Conservation (phyloP, 768 basidiomycete genomes). For the Sistotremastrum niveocremeum region DNA sequence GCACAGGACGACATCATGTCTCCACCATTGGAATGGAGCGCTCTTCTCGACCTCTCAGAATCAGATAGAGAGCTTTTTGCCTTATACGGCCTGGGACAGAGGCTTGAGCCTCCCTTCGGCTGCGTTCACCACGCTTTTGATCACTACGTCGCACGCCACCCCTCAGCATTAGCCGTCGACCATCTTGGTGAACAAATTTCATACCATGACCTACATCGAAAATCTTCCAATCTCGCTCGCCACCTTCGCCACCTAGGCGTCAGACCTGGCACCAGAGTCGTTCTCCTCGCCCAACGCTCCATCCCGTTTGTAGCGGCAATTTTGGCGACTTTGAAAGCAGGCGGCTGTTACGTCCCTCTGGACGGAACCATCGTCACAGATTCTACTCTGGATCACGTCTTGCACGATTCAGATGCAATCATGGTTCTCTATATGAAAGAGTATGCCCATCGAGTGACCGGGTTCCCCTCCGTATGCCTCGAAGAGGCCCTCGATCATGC, state of each 20-base stretch:
- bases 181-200: slow-evolving; percentile 34
- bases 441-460: slow-evolving; percentile 25
- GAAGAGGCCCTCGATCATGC: slow-evolving; percentile 9
- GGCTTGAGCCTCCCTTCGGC: slow-evolving; percentile 25
- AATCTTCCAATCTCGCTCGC: slow-evolving; percentile 31
- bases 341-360: slow-evolving; percentile 44
- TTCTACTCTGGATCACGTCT: slow-evolving; percentile 36
- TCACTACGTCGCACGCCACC: slow-evolving; percentile 26
- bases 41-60: slow-evolving; percentile 19
- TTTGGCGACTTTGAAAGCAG: slow-evolving; percentile 41
- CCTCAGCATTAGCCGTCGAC: slow-evolving; percentile 35
- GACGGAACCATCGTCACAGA: slow-evolving; percentile 48
- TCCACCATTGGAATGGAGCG: neutral
- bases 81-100: slow-evolving; percentile 31
- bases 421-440: slow-evolving; percentile 31
- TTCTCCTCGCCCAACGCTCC: slow-evolving; percentile 40
- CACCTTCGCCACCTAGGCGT: slow-evolving; percentile 31
- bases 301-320: slow-evolving; percentile 41
- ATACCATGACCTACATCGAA: slow-evolving; percentile 35
- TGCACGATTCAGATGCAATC: slow-evolving; percentile 30
- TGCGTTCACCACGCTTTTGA: slow-evolving; percentile 47
- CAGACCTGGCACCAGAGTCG: slow-evolving; percentile 35
- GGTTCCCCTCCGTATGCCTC: slow-evolving; percentile 11
- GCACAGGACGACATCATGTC: neutral
- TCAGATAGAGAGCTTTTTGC: slow-evolving; percentile 30